Conservation (phyloP, 768 basidiomycete genomes). For the Tricholoma sp. region DNA sequence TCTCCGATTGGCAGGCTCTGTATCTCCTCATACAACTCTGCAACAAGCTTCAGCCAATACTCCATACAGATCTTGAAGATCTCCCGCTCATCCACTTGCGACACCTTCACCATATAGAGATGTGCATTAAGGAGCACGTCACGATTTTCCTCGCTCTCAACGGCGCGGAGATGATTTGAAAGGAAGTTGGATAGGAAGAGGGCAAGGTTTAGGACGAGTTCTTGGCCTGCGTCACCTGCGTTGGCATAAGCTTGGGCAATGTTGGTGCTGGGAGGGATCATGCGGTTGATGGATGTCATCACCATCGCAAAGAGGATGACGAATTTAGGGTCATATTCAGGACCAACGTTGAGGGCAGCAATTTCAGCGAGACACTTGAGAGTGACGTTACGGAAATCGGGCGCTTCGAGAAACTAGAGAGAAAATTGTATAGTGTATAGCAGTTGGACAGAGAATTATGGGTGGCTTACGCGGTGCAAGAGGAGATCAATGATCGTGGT, state of each 20-base stretch:
- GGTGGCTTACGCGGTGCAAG: slow-evolving; percentile 71
- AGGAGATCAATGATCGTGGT: slow-evolving; percentile 94
- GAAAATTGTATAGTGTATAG: slow-evolving; percentile 1
- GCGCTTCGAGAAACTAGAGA: slow-evolving; percentile 86
- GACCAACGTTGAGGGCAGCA: slow-evolving; percentile 86
- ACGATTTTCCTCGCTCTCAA: slow-evolving; percentile 86
- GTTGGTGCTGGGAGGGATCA: slow-evolving; percentile 94
- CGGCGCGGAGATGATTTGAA: slow-evolving; percentile 85
- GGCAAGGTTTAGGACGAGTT: slow-evolving; percentile 94
- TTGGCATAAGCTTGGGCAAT: slow-evolving; percentile 89
- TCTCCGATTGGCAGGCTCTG: slow-evolving; percentile 87
- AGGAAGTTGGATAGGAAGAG: slow-evolving; percentile 97
- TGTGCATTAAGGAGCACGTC: slow-evolving; percentile 96
- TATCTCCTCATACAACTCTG: slow-evolving; percentile 95
- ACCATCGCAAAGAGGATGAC: slow-evolving; percentile 96
- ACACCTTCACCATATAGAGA: slow-evolving; percentile 96
- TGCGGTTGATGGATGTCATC: slow-evolving; percentile 94
- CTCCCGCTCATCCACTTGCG: slow-evolving; percentile 96
- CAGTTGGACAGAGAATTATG: slow-evolving; percentile 3
- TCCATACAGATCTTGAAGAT: slow-evolving; percentile 99
- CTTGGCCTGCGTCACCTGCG: slow-evolving; percentile 89
- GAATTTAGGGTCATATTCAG: slow-evolving; percentile 98
- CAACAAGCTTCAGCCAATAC: slow-evolving; percentile 94
- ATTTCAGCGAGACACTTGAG: slow-evolving; percentile 97
- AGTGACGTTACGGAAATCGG: slow-evolving; percentile 96